Evolutionary conservation across 371 early-diverging fungal species (phyloP), one percentile per base, ranked within the genome.

Genomic region (Batrachochytrium dendrobatidis): DNA sequence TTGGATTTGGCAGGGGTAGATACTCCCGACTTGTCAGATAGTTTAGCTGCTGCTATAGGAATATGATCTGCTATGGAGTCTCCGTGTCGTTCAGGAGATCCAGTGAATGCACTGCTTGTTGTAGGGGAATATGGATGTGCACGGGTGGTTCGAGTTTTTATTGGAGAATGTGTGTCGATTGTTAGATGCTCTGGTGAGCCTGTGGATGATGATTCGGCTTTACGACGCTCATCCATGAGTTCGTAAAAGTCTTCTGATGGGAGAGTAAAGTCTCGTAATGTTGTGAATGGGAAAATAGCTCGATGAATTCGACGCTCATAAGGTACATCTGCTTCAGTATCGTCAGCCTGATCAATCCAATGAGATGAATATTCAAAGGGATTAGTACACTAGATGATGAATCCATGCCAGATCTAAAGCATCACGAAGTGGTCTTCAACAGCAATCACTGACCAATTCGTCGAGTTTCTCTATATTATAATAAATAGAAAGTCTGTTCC

Each of bases 291-390:
- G 31, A 52, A 60, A 20, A 34, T 53, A 53, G 54, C 34, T 1
- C 60, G 59, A 43, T 55, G 52, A 17, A 26, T n/a, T 4, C 54
- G 29, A 1, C 48, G 51, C 8, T 64, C 60, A 6, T 43, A 34
- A 1, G 64, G 26, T 18, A 59, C 44, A 7, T 64, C 64, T 26
- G 54, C 60, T 30, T 59, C 64, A 20, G 30, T 50, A 30, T 64
- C 64, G 35, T 64, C 64, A 12, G 60, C 64, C 60, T 60, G 1
- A 1, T n/a, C n/a, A n/a, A n/a, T n/a, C n/a, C n/a, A n/a, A n/a
- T n/a, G n/a, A n/a, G n/a, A n/a, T n/a, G n/a, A n/a, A n/a, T n/a
- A n/a, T n/a, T n/a, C n/a, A n/a, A n/a, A n/a, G 31, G 15, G 55
- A 4, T 44, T 20, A 17, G 39, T 17, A 46, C 48, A 20, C 45